phyloP scores from a whole-genome alignment of 2,329 filamentous ascomycete genomes.

The Lachnellula occidentalis region DNA sequence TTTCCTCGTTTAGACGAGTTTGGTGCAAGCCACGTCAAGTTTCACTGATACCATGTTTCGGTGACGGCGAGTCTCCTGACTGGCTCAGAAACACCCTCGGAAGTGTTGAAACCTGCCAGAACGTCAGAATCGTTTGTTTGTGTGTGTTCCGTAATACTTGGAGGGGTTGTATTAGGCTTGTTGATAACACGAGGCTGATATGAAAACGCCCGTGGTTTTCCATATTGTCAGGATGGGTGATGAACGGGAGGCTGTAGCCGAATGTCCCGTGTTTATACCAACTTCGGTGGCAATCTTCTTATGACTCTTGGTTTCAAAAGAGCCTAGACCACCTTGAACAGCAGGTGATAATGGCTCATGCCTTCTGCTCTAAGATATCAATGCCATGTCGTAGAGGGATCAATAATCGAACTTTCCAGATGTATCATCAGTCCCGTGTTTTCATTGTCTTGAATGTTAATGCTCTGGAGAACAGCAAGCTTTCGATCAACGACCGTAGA shows the following conservation, averaged over 20 bases:
- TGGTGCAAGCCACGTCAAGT: constrained; percentile 4
- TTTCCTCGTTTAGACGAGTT: constrained; percentile 4
- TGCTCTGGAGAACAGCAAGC: too few species aligned
- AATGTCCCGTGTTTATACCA: constrained; percentile 30
- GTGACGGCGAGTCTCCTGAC: background rate
- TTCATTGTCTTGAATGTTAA: too few species aligned
- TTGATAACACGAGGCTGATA: constrained; percentile 16
- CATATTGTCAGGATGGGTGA: constrained; percentile 13
- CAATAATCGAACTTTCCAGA: too few species aligned
- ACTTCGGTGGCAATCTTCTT: constrained; percentile 27
- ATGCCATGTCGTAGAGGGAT: too few species aligned
- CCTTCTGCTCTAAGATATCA: too few species aligned
- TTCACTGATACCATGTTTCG: background rate
- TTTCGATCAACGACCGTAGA: too few species aligned
- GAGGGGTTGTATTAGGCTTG: constrained; percentile 8
- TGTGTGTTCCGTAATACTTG: background rate
- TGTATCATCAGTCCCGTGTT: too few species aligned
- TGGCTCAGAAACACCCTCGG: constrained; percentile 11
- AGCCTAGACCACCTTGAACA: constrained; percentile 32
- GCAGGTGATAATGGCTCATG: too few species aligned
- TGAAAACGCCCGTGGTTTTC: constrained; percentile 11
- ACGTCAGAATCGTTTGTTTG: background rate
- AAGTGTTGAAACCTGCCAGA: constrained; percentile 15
- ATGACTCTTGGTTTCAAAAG: constrained; percentile 17
- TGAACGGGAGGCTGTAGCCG: constrained; percentile 1